Percentiles rank a stretch among this genome's conserved stretches.
phyloP scores from a whole-genome alignment of 305 asterid species.

The Solanum hybrid region DNA sequence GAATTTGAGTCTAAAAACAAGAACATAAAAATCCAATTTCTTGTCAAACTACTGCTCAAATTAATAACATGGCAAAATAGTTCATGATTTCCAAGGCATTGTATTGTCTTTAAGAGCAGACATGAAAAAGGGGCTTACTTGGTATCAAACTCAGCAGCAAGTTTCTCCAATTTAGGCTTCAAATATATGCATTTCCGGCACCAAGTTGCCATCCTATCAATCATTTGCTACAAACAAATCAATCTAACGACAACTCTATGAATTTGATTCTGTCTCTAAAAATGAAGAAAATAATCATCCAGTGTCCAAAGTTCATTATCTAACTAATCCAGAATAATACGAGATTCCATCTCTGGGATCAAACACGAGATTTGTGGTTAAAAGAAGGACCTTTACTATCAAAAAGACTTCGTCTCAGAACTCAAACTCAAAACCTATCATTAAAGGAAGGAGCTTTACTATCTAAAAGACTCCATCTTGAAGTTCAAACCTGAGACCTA shows the following conservation, averaged over 20 bases:
- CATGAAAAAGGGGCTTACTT: conserved; percentile 31
- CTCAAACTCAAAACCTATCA: not conserved
- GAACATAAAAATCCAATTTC: not conserved
- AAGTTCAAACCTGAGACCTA: not conserved
- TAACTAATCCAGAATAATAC: not conserved
- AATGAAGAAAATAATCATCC: not conserved
- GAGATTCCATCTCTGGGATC: not conserved
- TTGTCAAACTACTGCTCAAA: not conserved
- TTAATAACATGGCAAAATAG: not conserved
- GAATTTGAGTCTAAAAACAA: conserved; percentile 43
- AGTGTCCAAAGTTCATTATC: not conserved
- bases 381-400: not conserved
- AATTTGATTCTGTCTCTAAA: not conserved
- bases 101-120: not conserved
- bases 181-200: conserved; percentile 93
- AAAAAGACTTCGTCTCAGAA: not conserved
- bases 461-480: not conserved
- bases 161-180: conserved; percentile 82
- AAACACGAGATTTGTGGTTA: not conserved
- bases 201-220: conserved; percentile 89
- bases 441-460: not conserved
- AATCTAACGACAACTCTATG: not conserved
- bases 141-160: conserved; percentile 72
- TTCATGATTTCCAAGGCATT: not conserved
- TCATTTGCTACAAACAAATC: not conserved